Evolutionary conservation across 2,329 filamentous ascomycete species (phyloP), one percentile per base, ranked within the genome.

Genomic region (Blastomyces parvus): DNA sequence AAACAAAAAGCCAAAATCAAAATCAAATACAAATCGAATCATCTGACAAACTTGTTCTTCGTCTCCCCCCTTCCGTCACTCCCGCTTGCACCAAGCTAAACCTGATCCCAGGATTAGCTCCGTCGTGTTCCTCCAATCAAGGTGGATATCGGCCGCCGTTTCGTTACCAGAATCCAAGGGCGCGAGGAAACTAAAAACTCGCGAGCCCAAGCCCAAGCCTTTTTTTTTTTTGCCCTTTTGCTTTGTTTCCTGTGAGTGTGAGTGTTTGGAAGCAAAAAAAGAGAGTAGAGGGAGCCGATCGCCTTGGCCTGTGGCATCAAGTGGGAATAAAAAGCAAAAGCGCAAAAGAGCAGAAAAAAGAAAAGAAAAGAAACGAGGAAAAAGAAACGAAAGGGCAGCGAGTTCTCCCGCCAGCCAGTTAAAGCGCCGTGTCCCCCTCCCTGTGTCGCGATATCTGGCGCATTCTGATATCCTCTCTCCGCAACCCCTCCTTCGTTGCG

Each of bases 361-460:
- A 40, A 11, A 14, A 9, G 7, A 40, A 13, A 40, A 4, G 14
- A 40, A 8, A 40, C 13, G 6, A 14, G 1, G 13, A 59, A 59
- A 59, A 59, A 46, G n/a, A 17, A 7, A 33, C 27, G n/a, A 2
- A 46, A 59, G 19, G 25, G 46, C 46, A 11, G 46, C 19, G 7
- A n/a, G 40, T 8, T 7, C 14, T 8, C 13, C n/a, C 33, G 42
- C 42, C 57, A 38, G 25, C 57, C 57, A 59, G 57, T 59, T 59
- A 59, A 59, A 59, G 22, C 36, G 14, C 57, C 13, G 57, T 9
- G 38, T 59, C 38, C 22, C 57, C 57, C 57, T 59, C 57, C 57
- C 25, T 44, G 57, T 46, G 9, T n/a, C 22, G 22, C n/a, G 25
- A 53, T 30, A 27, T 40, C 55, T 58, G n/a, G 53, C 11, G 33